These are phyloP conservation scores for Alternaria triticina DNA, from an alignment of 2,329 filamentous ascomycete species.

Conservation along the genomic window DNA sequence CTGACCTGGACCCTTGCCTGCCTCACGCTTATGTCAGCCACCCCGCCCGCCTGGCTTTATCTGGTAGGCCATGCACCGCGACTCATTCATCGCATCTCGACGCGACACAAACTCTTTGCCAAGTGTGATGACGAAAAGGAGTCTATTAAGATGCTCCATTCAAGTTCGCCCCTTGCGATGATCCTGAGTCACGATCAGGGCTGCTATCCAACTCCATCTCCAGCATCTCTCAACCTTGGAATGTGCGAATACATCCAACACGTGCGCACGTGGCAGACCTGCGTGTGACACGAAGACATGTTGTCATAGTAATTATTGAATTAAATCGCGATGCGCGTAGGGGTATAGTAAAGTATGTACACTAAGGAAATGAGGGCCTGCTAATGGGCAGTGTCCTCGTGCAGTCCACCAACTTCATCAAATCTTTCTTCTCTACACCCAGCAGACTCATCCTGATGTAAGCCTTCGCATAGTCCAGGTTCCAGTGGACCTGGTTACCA, in stretches of 20 bases:
- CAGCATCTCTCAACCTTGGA: too few relatives aligned
- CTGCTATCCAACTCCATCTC: neutral
- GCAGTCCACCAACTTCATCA: slow-evolving; percentile 34
- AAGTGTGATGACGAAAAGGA: neutral
- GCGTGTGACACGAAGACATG: neutral
- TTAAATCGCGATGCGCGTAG: neutral
- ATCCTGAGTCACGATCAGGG: neutral
- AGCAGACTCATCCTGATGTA: slow-evolving; percentile 41
- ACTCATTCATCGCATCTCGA: neutral
- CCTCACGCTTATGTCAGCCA: slow-evolving; percentile 2
- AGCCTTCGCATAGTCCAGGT: slow-evolving; percentile 41
- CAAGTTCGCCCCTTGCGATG: neutral
- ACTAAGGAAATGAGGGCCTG: slow-evolving; percentile 13
- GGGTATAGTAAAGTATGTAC: neutral
- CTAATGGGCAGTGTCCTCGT: slow-evolving; percentile 37
- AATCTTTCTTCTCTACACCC: slow-evolving; percentile 31
- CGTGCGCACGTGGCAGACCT: neutral
- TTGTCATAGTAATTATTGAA: neutral
- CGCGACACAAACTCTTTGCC: neutral
- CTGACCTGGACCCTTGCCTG: slow-evolving; percentile 11
- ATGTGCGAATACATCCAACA: neutral
- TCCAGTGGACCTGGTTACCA: slow-evolving; percentile 38
- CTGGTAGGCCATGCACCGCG: slow-evolving; percentile 1
- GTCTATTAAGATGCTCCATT: too few relatives aligned
- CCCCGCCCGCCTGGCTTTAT: neutral